Evolutionary conservation across 2,329 filamentous ascomycete genomes (phyloP).

Genomic region (Gaeumannomyces tritici): DNA sequence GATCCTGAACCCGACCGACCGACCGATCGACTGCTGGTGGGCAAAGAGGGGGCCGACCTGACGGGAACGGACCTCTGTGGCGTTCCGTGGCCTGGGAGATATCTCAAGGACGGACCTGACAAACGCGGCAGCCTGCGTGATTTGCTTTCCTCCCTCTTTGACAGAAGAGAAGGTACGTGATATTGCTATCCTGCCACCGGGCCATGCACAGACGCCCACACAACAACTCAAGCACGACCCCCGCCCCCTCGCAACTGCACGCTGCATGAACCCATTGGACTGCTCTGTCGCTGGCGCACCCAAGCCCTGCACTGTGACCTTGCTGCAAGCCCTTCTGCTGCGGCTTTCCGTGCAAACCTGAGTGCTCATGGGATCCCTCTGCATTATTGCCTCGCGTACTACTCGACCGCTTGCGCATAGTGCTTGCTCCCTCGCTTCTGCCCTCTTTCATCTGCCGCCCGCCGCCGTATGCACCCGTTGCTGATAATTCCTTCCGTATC

Average conservation of each 20-base stretch:
- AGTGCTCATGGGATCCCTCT: neutral
- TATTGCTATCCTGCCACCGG: neutral
- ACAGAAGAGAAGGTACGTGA: neutral
- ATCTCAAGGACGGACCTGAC: neutral
- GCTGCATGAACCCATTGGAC: neutral
- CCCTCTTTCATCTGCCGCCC: neutral
- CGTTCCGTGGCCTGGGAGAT: neutral
- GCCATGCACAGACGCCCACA: neutral
- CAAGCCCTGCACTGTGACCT: neutral
- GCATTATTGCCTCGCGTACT: neutral
- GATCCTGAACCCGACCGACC: neutral
- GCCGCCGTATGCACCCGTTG: neutral
- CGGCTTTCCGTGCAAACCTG: neutral
- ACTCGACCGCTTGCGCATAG: neutral
- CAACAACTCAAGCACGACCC: neutral
- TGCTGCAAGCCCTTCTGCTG: neutral
- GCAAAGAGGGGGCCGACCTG: neutral
- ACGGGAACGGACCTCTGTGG: neutral
- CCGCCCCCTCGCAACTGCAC: neutral
- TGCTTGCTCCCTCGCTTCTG: neutral
- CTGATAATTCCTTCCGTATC: conserved; percentile 5
- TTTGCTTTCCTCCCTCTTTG: neutral
- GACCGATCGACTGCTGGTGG: neutral
- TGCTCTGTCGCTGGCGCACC: neutral
- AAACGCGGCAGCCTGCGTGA: neutral